Base-by-base conservation (phyloP, 2,329 filamentous ascomycete genomes). In the Aureobasidium sp. region DNA sequence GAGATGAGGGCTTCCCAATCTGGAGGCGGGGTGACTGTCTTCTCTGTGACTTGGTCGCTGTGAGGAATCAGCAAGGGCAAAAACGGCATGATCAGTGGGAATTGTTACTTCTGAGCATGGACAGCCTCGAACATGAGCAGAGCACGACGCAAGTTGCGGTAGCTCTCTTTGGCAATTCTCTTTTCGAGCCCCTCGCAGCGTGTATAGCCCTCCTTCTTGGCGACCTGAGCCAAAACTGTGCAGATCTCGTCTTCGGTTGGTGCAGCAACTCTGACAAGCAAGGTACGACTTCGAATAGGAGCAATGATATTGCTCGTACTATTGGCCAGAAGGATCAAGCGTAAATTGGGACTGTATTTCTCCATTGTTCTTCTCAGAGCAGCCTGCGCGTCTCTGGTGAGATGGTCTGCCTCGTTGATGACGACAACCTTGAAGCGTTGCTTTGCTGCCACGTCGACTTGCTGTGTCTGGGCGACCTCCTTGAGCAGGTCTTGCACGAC, bases 351-450 rank as follows among this genome's bases (percentile, higher is more conserved):
- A 69, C 89, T 95, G 79, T 99, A 99, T 75, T 99, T 99, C 77
- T 99, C 94, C 94, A 99, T 99, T 0, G 94, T 99, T 64, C 94
- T 81, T 73, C 94, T 84, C 70, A 99, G 78, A 33, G 95, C 95
- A 0, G 95, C 94, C 76, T 99, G 94, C 3, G 94, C 94, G 79
- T 99, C 94, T 64, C 94, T 81, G 3, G 88, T 94, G 65, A 99
- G 81, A 70, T 96, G 89, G 71, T 99, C 95, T 8, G 94, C 94
- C 78, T 99, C 94, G 69, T 99, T 99, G 80, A 99, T 97, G 37
- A 99, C 93, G 0, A 99, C 94, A 1, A 99, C 92, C 77, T 99
- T 99, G 82, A 99, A 99, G 46, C 86, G 84, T 73, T 99, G 94
- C 72, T 85, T 89, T 17, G 95, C 95, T 13, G 85, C 81, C 66